phyloP scores from a whole-genome alignment of 2,329 filamentous ascomycete genomes.

The Fusarium foetens region DNA sequence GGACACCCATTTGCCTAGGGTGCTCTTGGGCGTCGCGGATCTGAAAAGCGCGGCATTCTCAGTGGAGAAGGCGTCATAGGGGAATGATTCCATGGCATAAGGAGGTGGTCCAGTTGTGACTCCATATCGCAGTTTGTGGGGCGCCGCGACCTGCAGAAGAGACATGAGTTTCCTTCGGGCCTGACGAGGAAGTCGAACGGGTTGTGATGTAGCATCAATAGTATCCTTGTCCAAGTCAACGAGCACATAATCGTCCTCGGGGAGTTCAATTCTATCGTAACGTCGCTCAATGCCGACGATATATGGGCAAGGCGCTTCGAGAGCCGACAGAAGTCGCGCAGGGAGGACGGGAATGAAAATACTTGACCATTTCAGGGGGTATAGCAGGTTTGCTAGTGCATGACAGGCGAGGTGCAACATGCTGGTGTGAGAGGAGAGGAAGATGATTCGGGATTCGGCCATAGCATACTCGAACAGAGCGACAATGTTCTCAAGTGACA shows the following conservation, averaged over 20 bases:
- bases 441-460: conserved; percentile 93
- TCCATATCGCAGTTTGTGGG: conserved; percentile 86
- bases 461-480: conserved; percentile 93
- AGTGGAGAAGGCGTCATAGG: conserved; percentile 87
- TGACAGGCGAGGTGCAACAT: conserved; percentile 95
- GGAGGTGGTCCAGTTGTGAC: conserved; percentile 89
- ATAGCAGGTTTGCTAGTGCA: conserved; percentile 85
- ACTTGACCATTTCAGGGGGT: conserved; percentile 91
- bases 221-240: conserved; percentile 93
- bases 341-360: conserved; percentile 94
- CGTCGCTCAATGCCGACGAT: conserved; percentile 95
- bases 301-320: conserved; percentile 96
- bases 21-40: conserved; percentile 73
- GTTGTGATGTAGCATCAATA: conserved; percentile 84
- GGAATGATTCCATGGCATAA: conserved; percentile 93
- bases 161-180: conserved; percentile 90
- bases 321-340: conserved; percentile 84
- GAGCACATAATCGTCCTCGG: conserved; percentile 94
- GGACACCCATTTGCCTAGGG: conserved; percentile 85
- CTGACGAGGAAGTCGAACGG: conserved; percentile 84
- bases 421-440: conserved; percentile 92
- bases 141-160: conserved; percentile 87
- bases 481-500: conserved; percentile 92
- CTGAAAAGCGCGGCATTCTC: conserved; percentile 86
- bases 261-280: conserved; percentile 86